Conservation (phyloP, 805 yeast species). For the Wickerhamomyces rabaulensis region DNA sequence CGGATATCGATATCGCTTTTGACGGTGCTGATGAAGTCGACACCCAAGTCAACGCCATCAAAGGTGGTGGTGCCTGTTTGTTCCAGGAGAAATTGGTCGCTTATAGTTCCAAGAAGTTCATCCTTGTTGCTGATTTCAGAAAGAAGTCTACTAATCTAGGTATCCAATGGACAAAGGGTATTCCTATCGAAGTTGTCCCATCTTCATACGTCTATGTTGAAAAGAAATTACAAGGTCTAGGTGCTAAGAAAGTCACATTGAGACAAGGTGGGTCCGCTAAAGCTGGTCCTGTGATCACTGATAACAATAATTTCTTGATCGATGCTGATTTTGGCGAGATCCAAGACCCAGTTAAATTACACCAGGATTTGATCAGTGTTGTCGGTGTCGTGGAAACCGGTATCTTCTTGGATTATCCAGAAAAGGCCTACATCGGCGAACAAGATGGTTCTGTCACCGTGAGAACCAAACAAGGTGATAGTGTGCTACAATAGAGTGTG, state of each 20-base stretch:
- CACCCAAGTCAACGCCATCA: slow-evolving; percentile 71
- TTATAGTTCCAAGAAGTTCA: slow-evolving; percentile 64
- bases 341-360: slow-evolving; percentile 45
- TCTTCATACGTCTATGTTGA: slow-evolving; percentile 75
- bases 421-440: slow-evolving; percentile 86
- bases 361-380: slow-evolving; percentile 59
- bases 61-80: slow-evolving; percentile 98
- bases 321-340: slow-evolving; percentile 91
- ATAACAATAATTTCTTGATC: slow-evolving; percentile 86
- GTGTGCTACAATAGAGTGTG: neutral
- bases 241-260: slow-evolving; percentile 57
- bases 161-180: slow-evolving; percentile 78
- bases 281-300: slow-evolving; percentile 97
- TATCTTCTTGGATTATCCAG: slow-evolving; percentile 65
- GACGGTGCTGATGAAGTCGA: slow-evolving; percentile 99
- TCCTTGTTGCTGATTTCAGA: slow-evolving; percentile 89
- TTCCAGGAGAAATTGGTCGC: slow-evolving; percentile 96
- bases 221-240: slow-evolving; percentile 54
- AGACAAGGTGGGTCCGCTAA: slow-evolving; percentile 88
- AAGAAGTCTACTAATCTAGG: slow-evolving; percentile 75
- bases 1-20: slow-evolving; percentile 84
- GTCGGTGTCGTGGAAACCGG: slow-evolving; percentile 98
- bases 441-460: slow-evolving; percentile 57
- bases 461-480: slow-evolving; percentile 24
- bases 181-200: slow-evolving; percentile 95